Conservation (phyloP, 2,329 filamentous ascomycete species). For the Pseudocercospora eumusae region DNA sequence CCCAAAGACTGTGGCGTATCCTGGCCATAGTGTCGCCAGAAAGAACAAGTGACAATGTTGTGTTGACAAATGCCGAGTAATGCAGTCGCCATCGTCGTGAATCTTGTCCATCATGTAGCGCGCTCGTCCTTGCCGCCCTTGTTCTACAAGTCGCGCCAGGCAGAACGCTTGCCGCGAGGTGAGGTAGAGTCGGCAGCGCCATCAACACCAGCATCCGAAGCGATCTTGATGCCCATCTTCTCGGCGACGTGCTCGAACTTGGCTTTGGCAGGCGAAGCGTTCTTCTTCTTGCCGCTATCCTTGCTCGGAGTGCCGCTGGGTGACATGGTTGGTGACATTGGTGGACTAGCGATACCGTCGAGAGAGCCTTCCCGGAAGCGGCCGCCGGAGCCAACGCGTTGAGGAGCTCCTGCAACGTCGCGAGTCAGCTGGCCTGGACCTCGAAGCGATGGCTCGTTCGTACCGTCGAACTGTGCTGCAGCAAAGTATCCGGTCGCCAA, state of each 20-base stretch:
- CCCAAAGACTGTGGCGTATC: background rate
- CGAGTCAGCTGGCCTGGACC: conserved; percentile 21
- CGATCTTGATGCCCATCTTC: conserved; percentile 45
- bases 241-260: conserved; percentile 52
- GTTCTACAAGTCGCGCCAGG: conserved; percentile 40
- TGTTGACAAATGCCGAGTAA: background rate
- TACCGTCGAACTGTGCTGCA: conserved; percentile 40
- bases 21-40: background rate
- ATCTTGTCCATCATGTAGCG: background rate
- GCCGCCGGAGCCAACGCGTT: conserved; percentile 23
- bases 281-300: conserved; percentile 30
- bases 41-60: background rate
- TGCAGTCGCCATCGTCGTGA: background rate
- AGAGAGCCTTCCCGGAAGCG: conserved; percentile 34
- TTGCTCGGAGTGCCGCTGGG: conserved; percentile 27
- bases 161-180: conserved; percentile 33
- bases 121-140: conserved; percentile 27
- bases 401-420: conserved; percentile 19
- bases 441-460: conserved; percentile 23
- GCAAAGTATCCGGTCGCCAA: conserved; percentile 38
- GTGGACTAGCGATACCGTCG: conserved; percentile 32
- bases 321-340: conserved; percentile 27
- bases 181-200: conserved; percentile 20
- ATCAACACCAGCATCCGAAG: conserved; percentile 20
- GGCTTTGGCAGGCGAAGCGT: conserved; percentile 48